Evolutionary conservation across 371 early-diverging fungal species (phyloP), one percentile per base, ranked within the genome.

Genomic region (Syncephalastrum sp.): DNA sequence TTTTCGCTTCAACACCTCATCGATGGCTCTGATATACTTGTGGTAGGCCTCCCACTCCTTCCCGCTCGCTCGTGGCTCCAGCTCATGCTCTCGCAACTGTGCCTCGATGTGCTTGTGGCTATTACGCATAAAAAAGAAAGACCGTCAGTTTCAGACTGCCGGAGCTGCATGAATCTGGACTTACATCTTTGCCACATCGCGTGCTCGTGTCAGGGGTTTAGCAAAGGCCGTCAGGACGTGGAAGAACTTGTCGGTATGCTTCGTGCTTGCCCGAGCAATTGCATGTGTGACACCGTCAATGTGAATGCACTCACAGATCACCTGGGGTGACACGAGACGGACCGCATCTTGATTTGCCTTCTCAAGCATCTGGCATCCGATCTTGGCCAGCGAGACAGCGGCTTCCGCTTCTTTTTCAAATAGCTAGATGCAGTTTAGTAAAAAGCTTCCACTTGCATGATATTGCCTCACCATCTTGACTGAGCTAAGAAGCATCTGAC

Each of bases 171-270:
- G 29, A 46, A 38, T 17, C 8, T 29, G 15, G 12, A 64, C 77
- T 70, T 67, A 74, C 75, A 75, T 70, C 47, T 64, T 71, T 14
- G 70, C 79, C 17, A 74, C 69, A 64, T 75, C 76, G 41, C 74
- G 69, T 46, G 74, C 72, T 47, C 75, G 74, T 0, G 57, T 63
- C 16, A 75, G 50, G 1, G 61, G 60, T 21, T 66, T 65, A 8
- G 54, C 67, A 56, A 79, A 70, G 6, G 64, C 52, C 17, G 56
- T 46, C 15, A 79, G 57, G 0, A 75, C 46, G 54, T 68, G 67
- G 64, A 79, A 79, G 63, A 79, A 79, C 38, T 70, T 70, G 42
- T 33, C 38, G 5, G 38, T 60, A 42, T 21, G 63, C 45, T 15
- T 65, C 52, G 13, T 61, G 63, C 43, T 70, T n/a, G 69, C 71